Conservation (phyloP, 2,329 filamentous ascomycete species). For the Colletotrichum agaves region DNA sequence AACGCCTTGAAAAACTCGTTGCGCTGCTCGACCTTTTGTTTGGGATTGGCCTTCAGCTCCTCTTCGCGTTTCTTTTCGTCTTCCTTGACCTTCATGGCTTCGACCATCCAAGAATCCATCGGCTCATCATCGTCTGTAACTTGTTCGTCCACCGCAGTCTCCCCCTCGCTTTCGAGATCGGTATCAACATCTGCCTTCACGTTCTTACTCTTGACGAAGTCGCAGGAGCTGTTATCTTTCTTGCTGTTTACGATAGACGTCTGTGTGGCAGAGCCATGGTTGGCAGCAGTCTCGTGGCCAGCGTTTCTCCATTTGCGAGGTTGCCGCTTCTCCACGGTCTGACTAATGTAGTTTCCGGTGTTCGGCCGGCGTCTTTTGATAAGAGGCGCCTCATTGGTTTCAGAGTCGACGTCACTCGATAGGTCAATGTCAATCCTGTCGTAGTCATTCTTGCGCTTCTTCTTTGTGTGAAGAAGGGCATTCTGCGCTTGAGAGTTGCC, state of each 20-base stretch:
- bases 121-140: background rate
- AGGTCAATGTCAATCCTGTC: too few relatives aligned
- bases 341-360: too few relatives aligned
- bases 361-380: too few relatives aligned
- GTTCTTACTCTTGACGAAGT: background rate
- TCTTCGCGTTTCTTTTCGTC: background rate
- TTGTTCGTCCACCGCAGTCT: background rate
- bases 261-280: background rate
- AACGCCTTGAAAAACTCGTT: conserved; percentile 1
- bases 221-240: background rate
- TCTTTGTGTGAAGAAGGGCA: too few relatives aligned
- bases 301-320: background rate
- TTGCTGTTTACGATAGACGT: background rate
- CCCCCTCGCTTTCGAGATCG: background rate
- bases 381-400: too few relatives aligned
- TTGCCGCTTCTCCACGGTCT: too few relatives aligned
- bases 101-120: conserved; percentile 4
- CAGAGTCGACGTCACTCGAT: too few relatives aligned
- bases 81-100: background rate
- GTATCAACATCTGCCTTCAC: background rate
- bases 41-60: background rate
- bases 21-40: conserved; percentile 4
- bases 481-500: background rate
- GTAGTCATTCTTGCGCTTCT: background rate
- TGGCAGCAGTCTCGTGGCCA: background rate